Percentiles rank a stretch among this genome's conserved stretches.
phyloP scores from a whole-genome alignment of 768 basidiomycete genomes.

The Tulasnella sp. region DNA sequence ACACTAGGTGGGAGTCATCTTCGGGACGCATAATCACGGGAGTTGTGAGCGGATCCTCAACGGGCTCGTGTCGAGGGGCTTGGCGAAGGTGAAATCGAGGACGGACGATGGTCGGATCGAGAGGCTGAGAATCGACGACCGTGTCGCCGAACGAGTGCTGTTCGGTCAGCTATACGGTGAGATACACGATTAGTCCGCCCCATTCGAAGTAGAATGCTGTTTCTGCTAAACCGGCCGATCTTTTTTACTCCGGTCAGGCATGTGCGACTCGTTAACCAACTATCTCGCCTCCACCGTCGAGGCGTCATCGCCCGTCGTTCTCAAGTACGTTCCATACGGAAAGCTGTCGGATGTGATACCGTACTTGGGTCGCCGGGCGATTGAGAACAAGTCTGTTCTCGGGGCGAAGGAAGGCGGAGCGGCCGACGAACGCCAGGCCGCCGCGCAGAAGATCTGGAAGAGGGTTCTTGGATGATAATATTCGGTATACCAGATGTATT shows the following conservation, averaged over 20 bases:
- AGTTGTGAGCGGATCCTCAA: slow-evolving; percentile 52
- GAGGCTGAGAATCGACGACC: slow-evolving; percentile 33
- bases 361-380: slow-evolving; percentile 74
- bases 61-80: slow-evolving; percentile 43
- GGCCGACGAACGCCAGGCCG: slow-evolving; percentile 43
- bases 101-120: slow-evolving; percentile 17
- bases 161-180: slow-evolving; percentile 78
- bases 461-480: slow-evolving; percentile 24
- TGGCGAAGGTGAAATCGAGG: slow-evolving; percentile 33
- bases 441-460: slow-evolving; percentile 42
- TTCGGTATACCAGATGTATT: background rate
- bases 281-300: slow-evolving; percentile 46
- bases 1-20: slow-evolving; percentile 47
- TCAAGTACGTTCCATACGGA: slow-evolving; percentile 44
- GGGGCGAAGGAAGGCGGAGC: slow-evolving; percentile 46
- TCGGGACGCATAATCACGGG: slow-evolving; percentile 78
- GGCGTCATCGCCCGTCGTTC: slow-evolving; percentile 50
- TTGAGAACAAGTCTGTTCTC: slow-evolving; percentile 87
- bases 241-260: slow-evolving; percentile 39
- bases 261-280: slow-evolving; percentile 74
- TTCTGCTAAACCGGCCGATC: background rate
- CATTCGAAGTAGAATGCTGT: background rate
- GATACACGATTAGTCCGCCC: slow-evolving; percentile 16
- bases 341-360: slow-evolving; percentile 42
- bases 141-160: slow-evolving; percentile 52